Evolutionary conservation across 2,329 filamentous ascomycete species (phyloP).

Genomic region (Cercospora canescens): DNA sequence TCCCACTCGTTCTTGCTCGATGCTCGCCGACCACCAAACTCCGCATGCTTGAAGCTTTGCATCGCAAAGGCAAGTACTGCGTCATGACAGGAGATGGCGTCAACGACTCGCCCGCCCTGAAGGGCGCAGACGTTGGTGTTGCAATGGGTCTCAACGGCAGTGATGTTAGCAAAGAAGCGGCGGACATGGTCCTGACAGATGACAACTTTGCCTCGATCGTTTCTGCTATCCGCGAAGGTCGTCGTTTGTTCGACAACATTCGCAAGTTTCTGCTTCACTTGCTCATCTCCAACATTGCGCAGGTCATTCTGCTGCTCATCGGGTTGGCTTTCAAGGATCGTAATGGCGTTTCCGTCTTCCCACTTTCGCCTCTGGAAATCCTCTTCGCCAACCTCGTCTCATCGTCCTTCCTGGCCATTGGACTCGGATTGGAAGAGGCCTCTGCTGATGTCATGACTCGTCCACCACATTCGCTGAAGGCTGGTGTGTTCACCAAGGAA

Average conservation of each 20-base stretch:
- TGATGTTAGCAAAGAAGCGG: constrained; percentile 47
- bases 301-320: constrained; percentile 49
- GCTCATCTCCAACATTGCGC: constrained; percentile 50
- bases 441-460: constrained; percentile 49
- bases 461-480: constrained; percentile 44
- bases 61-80: constrained; percentile 42
- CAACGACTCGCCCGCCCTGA: constrained; percentile 48
- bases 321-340: constrained; percentile 49
- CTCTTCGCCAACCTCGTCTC: constrained; percentile 51
- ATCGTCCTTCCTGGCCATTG: constrained; percentile 49
- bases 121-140: constrained; percentile 48
- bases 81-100: constrained; percentile 50
- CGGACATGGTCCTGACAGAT: constrained; percentile 48
- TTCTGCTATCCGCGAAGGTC: constrained; percentile 47
- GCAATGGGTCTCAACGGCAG: constrained; percentile 47
- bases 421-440: constrained; percentile 48
- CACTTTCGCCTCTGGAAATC: constrained; percentile 49
- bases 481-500: constrained; percentile 48
- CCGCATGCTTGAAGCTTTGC: constrained; percentile 49
- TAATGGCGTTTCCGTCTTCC: constrained; percentile 46
- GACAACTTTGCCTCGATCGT: constrained; percentile 50
- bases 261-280: constrained; percentile 52
- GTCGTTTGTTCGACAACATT: constrained; percentile 49
- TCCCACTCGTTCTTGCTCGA: constrained; percentile 48
- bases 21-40: constrained; percentile 50